Percentiles rank a stretch among this genome's conserved stretches.
Evolutionary conservation across 257 asterid genomes (phyloP).

Genomic region (Petunia axillaris): DNA sequence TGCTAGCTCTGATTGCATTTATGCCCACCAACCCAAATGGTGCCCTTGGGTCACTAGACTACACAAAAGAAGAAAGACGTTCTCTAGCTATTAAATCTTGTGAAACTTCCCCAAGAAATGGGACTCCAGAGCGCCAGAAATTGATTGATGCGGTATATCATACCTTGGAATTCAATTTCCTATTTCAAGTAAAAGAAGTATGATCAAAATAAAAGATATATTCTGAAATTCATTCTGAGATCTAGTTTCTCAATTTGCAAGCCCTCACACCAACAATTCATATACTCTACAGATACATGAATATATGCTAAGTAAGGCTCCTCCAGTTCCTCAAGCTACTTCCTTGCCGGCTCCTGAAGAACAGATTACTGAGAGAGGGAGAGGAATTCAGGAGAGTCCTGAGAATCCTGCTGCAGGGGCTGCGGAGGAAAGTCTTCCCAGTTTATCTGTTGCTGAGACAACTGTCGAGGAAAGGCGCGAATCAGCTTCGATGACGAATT

Average conservation of each 20-base stretch:
- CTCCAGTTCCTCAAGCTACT: slow-evolving; percentile 55
- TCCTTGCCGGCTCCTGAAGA: slow-evolving; percentile 39
- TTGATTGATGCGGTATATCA: slow-evolving; percentile 73
- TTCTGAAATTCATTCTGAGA: no score
- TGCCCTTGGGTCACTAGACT: slow-evolving; percentile 84
- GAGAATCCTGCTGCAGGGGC: slow-evolving; percentile 33
- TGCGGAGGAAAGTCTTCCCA: slow-evolving; percentile 41
- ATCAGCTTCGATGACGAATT: slow-evolving; percentile 40
- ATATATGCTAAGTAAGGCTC: slow-evolving; percentile 73
- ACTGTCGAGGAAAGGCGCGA: slow-evolving; percentile 45
- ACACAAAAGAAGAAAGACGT: slow-evolving; percentile 78
- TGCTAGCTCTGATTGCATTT: slow-evolving; percentile 87
- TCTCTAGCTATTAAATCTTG: slow-evolving; percentile 81
- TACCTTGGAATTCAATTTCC: neutral
- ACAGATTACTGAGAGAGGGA: slow-evolving; percentile 36
- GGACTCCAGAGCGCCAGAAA: slow-evolving; percentile 73
- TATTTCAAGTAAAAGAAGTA: no score
- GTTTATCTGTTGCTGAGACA: slow-evolving; percentile 38
- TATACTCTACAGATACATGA: slow-evolving; percentile 65
- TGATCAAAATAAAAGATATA: no score
- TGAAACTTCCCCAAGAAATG: slow-evolving; percentile 65
- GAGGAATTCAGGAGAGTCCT: slow-evolving; percentile 40
- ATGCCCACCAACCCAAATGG: slow-evolving; percentile 96
- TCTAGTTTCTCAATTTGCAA: no score
- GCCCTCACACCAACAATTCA: neutral